Evolutionary conservation across 257 asterid genomes (phyloP), one percentile per base, ranked within the genome.

Genomic region (Ilex aquifolium): DNA sequence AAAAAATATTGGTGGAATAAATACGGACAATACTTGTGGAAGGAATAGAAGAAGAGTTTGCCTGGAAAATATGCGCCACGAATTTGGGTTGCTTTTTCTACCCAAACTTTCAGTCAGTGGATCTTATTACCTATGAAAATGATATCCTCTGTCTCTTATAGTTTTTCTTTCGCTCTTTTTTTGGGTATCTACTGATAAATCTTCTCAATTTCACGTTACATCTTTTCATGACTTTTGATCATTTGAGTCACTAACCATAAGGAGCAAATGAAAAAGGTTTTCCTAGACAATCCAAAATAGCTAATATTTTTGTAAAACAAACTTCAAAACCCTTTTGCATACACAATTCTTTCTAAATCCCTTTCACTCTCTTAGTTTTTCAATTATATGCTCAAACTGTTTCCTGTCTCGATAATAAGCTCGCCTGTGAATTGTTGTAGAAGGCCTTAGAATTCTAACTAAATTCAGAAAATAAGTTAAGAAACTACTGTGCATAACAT

Each of bases 61-160:
- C 48, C 7, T 5, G 31, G 17, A 27, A 14, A 44, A 27, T 57
- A n/a, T 44, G 15, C 52, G 56, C 72, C 70, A 50, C 42, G 29
- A 51, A 67, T 53, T 13, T 42, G 55, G 59, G 42, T 36, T 57
- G 44, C 39, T 55, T 44, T 36, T 16, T 71, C 32, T 63, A 62
- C 46, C 21, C 13, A 32, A 59, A 36, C 42, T 36, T 8, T 36
- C 27, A 21, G 42, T 36, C 31, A 42, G 76, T 72, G 65, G 64
- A 70, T 17, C 42, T 13, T 31, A 42, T 31, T 56, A 49, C 55
- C 40, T 44, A 60, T 75, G 75, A 76, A 40, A 48, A 32, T 21
- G 56, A 60, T n/a, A 31, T 10, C 2, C 27, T 21, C 27, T 21
- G 2, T 59, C 31, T 64, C 54, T 32, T 39, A 21, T 6, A 1